These are phyloP conservation scores for Populus hybrid DNA, from an alignment of 441 rosid species.

Conservation along the genomic window DNA sequence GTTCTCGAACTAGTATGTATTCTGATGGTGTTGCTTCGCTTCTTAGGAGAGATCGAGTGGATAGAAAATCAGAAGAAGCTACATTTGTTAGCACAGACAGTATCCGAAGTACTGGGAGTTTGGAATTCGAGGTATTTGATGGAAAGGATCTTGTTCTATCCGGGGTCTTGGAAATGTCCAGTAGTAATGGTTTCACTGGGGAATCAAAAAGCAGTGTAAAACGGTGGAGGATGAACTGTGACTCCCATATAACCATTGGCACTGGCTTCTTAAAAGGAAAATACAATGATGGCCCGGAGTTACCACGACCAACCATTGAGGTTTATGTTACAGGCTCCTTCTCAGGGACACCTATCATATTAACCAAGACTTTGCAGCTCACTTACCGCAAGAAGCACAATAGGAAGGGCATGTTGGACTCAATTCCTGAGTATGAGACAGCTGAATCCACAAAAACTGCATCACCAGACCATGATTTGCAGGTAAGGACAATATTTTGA, in stretches of 20 bases:
- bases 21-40: slow-evolving; percentile 53
- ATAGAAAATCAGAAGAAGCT: slow-evolving; percentile 70
- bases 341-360: slow-evolving; percentile 69
- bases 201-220: slow-evolving; percentile 44
- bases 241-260: slow-evolving; percentile 38
- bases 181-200: slow-evolving; percentile 39
- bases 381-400: slow-evolving; percentile 54
- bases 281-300: slow-evolving; percentile 36
- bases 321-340: slow-evolving; percentile 75
- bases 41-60: slow-evolving; percentile 72
- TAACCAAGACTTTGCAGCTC: slow-evolving; percentile 71
- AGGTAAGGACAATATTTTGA: slow-evolving; percentile 38
- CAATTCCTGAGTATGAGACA: slow-evolving; percentile 71
- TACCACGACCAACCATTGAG: slow-evolving; percentile 52
- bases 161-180: slow-evolving; percentile 59
- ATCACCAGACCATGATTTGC: slow-evolving; percentile 37
- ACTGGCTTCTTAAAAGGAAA: slow-evolving; percentile 61
- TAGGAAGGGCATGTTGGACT: slow-evolving; percentile 55
- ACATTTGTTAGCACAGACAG: slow-evolving; percentile 79
- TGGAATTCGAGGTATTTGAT: slow-evolving; percentile 68
- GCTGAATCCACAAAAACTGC: slow-evolving; percentile 40
- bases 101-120: slow-evolving; percentile 67
- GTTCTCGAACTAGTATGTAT: slow-evolving; percentile 46
- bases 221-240: slow-evolving; percentile 72
- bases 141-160: slow-evolving; percentile 55